Percentiles rank a stretch among this genome's conserved stretches.
Evolutionary conservation across 306 rosid species (phyloP).

Genomic region (Abrus precatorius): DNA sequence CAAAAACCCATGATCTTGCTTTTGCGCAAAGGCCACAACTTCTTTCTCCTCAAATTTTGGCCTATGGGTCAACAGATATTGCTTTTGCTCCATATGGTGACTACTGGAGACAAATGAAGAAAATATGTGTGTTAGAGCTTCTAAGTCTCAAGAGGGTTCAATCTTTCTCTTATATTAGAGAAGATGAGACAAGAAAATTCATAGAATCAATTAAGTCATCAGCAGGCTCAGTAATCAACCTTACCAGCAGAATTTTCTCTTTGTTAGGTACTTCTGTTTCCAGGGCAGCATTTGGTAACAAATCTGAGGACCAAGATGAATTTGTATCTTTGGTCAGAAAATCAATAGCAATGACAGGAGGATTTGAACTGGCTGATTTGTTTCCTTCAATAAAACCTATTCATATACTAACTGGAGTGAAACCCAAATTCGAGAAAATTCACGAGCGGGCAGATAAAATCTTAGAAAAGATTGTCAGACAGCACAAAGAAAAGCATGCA

Average conservation of each 20-base stretch:
- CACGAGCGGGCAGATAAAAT: background rate
- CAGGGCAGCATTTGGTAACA: conserved; percentile 33
- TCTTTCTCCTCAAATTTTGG: background rate
- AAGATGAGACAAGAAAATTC: conserved; percentile 7
- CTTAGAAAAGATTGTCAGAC: background rate
- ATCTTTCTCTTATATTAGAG: background rate
- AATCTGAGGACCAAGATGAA: background rate
- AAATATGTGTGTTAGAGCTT: background rate
- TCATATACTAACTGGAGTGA: background rate
- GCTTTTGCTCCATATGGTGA: conserved; percentile 26
- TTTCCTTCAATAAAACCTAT: background rate
- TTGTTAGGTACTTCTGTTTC: conserved; percentile 6
- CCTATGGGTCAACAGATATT: background rate
- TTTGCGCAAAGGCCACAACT: background rate
- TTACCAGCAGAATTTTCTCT: conserved; percentile 1
- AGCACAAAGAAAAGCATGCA: background rate
- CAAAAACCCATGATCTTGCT: background rate
- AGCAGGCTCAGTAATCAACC: background rate
- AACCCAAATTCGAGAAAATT: background rate
- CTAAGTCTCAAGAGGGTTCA: conserved; percentile 8
- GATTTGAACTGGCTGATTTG: background rate
- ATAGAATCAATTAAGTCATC: conserved; percentile 10
- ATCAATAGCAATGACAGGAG: background rate
- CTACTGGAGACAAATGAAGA: conserved; percentile 10
- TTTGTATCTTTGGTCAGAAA: background rate